Base-by-base conservation (phyloP, 352 stramenopile genomes). In the Globisporangium abappressorium region DNA sequence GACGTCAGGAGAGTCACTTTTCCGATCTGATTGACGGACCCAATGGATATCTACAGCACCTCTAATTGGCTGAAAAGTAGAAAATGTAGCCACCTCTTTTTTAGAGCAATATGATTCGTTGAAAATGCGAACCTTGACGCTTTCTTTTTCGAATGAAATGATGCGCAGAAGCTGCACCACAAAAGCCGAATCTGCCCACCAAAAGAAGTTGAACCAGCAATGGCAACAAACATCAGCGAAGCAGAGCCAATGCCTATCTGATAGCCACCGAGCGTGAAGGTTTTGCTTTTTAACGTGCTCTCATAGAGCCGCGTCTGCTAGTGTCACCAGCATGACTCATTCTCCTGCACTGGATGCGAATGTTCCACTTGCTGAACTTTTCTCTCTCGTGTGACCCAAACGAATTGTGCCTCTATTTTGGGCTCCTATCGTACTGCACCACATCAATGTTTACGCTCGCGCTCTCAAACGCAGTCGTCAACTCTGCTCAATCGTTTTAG, bases 31-130 rank as follows among this genome's bases (percentile, higher is more conserved):
- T 46, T 46, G 14, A 11, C 38, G 38, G 38, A 46, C 3, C 12
- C 38, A 46, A 43, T 11, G 12, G 11, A 43, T 43, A 4, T n/a
- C 8, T 8, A 28, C 33, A 30, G 3, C 0, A 0, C 4, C 5
- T 36, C 22, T 54, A 36, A 64, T 64, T 64, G 57, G 57, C 22
- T 64, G 36, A 28, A 64, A 64, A 51, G 9, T 54, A 49, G 36
- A 64, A 64, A 64, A 64, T 55, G 57, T 64, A 64, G 57, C 57
- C 57, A 63, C 57, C 34, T 49, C 49, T 0, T n/a, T 30, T 54
- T 33, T n/a, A n/a, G 20, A 49, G 14, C n/a, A 9, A 34, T 63
- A 3, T 34, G 22, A 54, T 64, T 53, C 24, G 57, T 14, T 64
- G 22, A 64, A 53, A 38, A n/a, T 34, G 5, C 15, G 11, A 46